Base-by-base conservation (phyloP, 2,329 filamentous ascomycete species). In the Penicillium oxalicum region DNA sequence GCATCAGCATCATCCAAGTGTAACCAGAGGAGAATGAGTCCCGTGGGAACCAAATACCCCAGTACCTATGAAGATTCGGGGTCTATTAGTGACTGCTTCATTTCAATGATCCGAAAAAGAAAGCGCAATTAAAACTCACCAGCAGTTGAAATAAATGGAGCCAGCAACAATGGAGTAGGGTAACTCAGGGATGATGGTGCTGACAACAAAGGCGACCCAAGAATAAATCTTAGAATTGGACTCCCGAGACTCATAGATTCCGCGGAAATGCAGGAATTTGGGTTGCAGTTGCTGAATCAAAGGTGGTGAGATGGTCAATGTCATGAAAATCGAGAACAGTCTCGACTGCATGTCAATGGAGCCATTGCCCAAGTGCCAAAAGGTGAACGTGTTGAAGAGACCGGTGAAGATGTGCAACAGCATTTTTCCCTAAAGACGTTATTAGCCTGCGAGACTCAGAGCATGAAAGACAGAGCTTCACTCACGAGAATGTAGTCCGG, bases 281-380 rank as follows among this genome's bases (percentile, higher is more conserved):
- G 87, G 87, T 60, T 91, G 85, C 0, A 91, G 74, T 58, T 91
- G 86, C 59, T 90, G 84, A 49, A 91, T 87, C 0, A 91, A 72
- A 0, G 85, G 84, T 0, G 86, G 86, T 1, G 80, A 78, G 54
- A 93, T 87, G 5, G 83, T 88, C 4, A 91, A 74, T 0, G 84
- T 86, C 77, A 89, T 83, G 68, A 91, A 91, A 47, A 86, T 75
- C 7, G 84, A 83, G 69, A 91, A 91, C 7, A 91, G 75, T 6
- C 84, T 77, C 40, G 82, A 84, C 64, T 87, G 84, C 70, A 85
- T 80, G 58, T 85, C 83, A 50, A 83, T 77, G 1, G 72, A 71
- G 2, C 77, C 73, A 43, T 77, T 73, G 0, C 77, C 77, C 0
- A 86, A 66, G 52, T 81, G 75, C 74, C 77, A 87, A 61, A 88